Conservation (phyloP, 192 early-diverging fungal species). For the Linnemannia exigua region DNA sequence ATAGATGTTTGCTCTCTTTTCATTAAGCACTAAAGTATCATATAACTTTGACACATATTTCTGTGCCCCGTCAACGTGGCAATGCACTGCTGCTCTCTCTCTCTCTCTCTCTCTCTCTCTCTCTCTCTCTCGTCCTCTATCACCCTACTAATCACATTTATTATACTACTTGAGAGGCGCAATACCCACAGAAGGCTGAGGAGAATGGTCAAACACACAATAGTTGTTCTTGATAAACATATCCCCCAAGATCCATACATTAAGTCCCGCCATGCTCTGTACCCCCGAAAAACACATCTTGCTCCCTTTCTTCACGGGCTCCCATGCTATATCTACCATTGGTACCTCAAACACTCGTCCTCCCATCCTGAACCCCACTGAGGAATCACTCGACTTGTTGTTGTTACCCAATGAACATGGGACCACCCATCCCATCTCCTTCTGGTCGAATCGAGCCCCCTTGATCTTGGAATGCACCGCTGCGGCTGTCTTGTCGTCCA, state of each 20-base stretch:
- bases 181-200: conserved; percentile 64
- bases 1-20: too few relatives aligned
- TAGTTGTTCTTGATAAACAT: conserved; percentile 76
- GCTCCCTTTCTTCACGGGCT: conserved; percentile 2
- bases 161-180: conserved; percentile 49
- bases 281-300: conserved; percentile 19
- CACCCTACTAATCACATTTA: neutral
- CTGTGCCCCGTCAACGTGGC: too few relatives aligned
- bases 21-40: too few relatives aligned
- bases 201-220: conserved; percentile 67
- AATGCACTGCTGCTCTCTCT: too few relatives aligned
- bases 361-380: conserved; percentile 22
- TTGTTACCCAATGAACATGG: conserved; percentile 7
- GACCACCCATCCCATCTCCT: neutral
- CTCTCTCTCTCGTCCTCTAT: too few relatives aligned
- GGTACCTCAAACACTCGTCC: conserved; percentile 37
- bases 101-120: too few relatives aligned
- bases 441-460: neutral
- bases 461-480: conserved; percentile 51
- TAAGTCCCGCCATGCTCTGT: conserved; percentile 12
- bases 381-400: conserved; percentile 1
- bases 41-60: too few relatives aligned
- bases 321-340: conserved; percentile 32
- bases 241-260: conserved; percentile 67
- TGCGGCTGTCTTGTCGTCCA: conserved; percentile 59